phyloP scores from a whole-genome alignment of 805 yeast species.

The Kodamaea fukazawae region DNA sequence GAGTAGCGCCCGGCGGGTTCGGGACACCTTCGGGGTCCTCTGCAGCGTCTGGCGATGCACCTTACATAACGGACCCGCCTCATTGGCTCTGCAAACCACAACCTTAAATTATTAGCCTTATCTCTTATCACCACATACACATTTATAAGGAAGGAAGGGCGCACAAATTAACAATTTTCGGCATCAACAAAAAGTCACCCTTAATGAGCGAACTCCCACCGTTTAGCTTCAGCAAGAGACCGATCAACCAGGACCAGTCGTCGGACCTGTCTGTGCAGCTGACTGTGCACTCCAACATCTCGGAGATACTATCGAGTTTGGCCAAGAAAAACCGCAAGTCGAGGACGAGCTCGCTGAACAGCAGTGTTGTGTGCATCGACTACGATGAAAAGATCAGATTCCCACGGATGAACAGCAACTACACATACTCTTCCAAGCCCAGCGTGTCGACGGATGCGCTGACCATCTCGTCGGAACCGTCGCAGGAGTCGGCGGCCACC shows the following conservation, averaged over 20 bases:
- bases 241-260: slow-evolving; percentile 15
- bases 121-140: too few relatives aligned
- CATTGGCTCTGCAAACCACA: too few relatives aligned
- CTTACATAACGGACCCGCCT: background rate
- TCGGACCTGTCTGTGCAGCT: slow-evolving; percentile 2
- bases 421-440: slow-evolving; percentile 22
- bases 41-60: too few relatives aligned
- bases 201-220: slow-evolving; percentile 17
- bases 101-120: too few relatives aligned
- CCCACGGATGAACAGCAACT: slow-evolving; percentile 47
- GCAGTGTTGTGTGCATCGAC: slow-evolving; percentile 22
- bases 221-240: slow-evolving; percentile 32
- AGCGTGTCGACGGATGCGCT: slow-evolving; percentile 6
- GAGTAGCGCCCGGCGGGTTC: too few relatives aligned
- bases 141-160: too few relatives aligned
- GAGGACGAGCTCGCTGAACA: slow-evolving; percentile 7
- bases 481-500: background rate
- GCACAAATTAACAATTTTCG: too few relatives aligned
- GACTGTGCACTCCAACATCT: slow-evolving; percentile 23
- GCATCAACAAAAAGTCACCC: too few relatives aligned
- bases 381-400: slow-evolving; percentile 56
- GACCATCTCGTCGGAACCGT: background rate
- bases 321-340: slow-evolving; percentile 1
- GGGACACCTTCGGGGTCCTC: too few relatives aligned
- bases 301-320: slow-evolving; percentile 11